phyloP scores from a whole-genome alignment of 345 rosid species.

The Erucastrum elatum region DNA sequence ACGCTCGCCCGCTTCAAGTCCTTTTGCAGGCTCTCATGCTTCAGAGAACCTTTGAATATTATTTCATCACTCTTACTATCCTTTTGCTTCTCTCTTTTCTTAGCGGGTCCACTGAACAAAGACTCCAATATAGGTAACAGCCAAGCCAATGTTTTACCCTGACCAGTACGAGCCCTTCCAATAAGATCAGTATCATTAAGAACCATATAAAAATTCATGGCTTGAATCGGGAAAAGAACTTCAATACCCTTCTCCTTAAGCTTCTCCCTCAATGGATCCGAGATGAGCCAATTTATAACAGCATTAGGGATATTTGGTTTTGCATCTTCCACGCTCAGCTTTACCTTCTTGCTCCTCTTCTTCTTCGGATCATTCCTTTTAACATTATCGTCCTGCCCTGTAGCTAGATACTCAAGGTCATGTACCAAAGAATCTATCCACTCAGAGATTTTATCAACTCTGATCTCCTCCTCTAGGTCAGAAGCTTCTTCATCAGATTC shows the following conservation, averaged over 20 bases:
- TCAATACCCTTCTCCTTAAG: conserved; percentile 20
- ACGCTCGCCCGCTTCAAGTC: conserved; percentile 58
- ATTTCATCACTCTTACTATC: conserved; percentile 13
- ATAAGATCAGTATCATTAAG: not conserved
- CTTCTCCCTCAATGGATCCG: conserved; percentile 28
- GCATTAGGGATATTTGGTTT: not conserved
- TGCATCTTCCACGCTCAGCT: not conserved
- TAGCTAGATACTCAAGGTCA: not conserved
- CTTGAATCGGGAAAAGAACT: not conserved
- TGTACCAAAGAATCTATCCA: not conserved
- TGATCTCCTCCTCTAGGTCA: not conserved
- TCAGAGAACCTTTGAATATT: conserved; percentile 42
- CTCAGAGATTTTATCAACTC: not conserved
- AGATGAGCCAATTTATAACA: too few relatives aligned
- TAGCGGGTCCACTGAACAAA: too few relatives aligned
- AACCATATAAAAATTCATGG: too few relatives aligned
- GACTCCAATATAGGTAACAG: conserved; percentile 42
- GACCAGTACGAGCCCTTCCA: not conserved
- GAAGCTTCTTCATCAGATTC: not conserved
- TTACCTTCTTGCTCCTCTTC: not conserved
- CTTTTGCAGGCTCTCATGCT: conserved; percentile 57
- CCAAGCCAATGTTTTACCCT: too few relatives aligned
- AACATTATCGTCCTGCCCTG: not conserved
- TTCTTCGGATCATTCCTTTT: not conserved
- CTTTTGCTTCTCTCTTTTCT: conserved; percentile 12